phyloP scores from a whole-genome alignment of 805 yeast genomes.

The Priceomyces haplophilus region DNA sequence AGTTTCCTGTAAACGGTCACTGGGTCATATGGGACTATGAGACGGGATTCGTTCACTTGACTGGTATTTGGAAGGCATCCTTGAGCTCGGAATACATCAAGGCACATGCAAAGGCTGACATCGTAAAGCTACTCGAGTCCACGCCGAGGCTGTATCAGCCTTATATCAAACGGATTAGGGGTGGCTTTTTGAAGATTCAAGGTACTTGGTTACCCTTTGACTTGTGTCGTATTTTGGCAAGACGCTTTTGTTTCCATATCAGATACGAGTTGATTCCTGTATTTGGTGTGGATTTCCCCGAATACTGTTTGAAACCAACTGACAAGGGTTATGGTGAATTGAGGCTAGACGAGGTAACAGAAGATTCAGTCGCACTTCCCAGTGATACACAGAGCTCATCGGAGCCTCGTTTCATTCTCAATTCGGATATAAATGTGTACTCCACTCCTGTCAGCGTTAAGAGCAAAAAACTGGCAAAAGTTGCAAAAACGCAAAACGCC shows the following conservation, averaged over 20 bases:
- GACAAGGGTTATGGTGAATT: constrained; percentile 67
- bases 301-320: constrained; percentile 54
- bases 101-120: constrained; percentile 60
- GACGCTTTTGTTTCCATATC: constrained; percentile 73
- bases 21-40: constrained; percentile 84
- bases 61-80: constrained; percentile 79
- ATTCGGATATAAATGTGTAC: background rate
- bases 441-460: background rate
- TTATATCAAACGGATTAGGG: constrained; percentile 71
- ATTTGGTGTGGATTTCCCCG: constrained; percentile 70
- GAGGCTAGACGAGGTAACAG: constrained; percentile 33
- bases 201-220: constrained; percentile 89
- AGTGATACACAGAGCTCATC: background rate
- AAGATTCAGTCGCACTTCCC: constrained; percentile 2
- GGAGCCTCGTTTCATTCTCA: constrained; percentile 3
- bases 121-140: constrained; percentile 64
- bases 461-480: background rate
- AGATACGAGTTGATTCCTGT: constrained; percentile 74
- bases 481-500: background rate
- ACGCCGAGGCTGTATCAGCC: constrained; percentile 60
- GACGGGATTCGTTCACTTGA: constrained; percentile 82
- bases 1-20: constrained; percentile 64
- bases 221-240: constrained; percentile 64
- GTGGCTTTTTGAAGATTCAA: constrained; percentile 88
- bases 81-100: constrained; percentile 15